phyloP scores from a whole-genome alignment of 768 basidiomycete genomes.

The Macrolepiota dolichaula region DNA sequence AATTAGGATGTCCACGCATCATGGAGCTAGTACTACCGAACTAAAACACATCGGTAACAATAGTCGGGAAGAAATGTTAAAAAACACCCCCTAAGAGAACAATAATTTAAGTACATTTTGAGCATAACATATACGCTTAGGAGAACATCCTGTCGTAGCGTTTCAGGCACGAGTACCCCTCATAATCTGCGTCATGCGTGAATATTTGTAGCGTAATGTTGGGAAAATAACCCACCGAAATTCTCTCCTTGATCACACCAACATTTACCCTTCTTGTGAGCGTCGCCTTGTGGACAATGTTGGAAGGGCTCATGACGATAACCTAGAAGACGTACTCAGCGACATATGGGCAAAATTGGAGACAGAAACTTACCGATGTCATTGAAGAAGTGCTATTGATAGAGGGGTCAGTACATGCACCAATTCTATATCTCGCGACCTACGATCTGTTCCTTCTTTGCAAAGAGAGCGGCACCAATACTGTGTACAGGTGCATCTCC shows the following conservation, averaged over 20 bases:
- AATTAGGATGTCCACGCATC: too few relatives aligned
- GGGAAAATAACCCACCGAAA: conserved; percentile 50
- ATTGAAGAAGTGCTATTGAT: conserved; percentile 78
- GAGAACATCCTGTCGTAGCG: conserved; percentile 66
- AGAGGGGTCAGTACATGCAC: not conserved
- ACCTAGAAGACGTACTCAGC: conserved; percentile 20
- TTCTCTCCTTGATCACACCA: conserved; percentile 78
- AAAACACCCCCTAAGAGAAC: not conserved
- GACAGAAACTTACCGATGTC: conserved; percentile 61
- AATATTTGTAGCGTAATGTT: not conserved
- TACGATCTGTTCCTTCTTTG: conserved; percentile 79
- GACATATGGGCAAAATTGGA: not conserved
- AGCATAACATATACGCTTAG: not conserved
- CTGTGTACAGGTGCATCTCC: conserved; percentile 91
- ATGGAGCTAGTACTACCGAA: not conserved
- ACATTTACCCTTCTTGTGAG: conserved; percentile 77
- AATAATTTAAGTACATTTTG: not conserved
- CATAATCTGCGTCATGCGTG: conserved; percentile 48
- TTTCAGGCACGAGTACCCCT: conserved; percentile 88
- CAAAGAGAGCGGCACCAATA: conserved; percentile 88
- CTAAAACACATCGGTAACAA: not conserved
- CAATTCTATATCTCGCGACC: conserved; percentile 9
- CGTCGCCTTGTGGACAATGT: conserved; percentile 80
- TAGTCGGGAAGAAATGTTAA: not conserved
- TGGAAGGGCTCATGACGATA: conserved; percentile 95